phyloP scores from a whole-genome alignment of 2,329 filamentous ascomycete species.

The Laburnicola sp. region DNA sequence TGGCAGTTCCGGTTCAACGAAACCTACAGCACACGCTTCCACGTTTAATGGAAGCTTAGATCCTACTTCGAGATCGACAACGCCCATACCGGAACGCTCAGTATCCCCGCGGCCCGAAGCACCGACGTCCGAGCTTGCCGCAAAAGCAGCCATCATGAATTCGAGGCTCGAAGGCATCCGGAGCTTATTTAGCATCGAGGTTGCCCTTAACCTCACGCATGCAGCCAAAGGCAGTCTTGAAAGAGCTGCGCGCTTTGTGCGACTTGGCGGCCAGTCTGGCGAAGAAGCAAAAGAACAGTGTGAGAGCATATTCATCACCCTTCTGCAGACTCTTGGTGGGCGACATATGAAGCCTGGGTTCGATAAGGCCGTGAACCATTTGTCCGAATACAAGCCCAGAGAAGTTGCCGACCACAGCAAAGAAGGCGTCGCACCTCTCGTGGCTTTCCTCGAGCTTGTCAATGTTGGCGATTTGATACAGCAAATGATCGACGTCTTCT shows the following conservation, averaged over 20 bases:
- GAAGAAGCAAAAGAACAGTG: conserved; percentile 87
- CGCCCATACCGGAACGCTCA: conserved; percentile 47
- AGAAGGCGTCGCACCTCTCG: conserved; percentile 81
- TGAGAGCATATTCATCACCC: conserved; percentile 79
- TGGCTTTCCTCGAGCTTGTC: conserved; percentile 94
- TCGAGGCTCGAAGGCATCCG: conserved; percentile 92
- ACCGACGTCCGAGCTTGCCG: conserved; percentile 87
- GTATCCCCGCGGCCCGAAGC: conserved; percentile 58
- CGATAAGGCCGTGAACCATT: conserved; percentile 85
- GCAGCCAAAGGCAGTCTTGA: conserved; percentile 85
- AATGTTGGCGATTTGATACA: conserved; percentile 98
- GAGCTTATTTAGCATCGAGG: conserved; percentile 92
- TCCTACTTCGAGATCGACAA: conserved; percentile 32
- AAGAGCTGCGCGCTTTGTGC: conserved; percentile 79
- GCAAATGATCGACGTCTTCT: conserved; percentile 99
- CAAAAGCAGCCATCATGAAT: conserved; percentile 97
- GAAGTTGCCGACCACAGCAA: conserved; percentile 73
- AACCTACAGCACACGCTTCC: conserved; percentile 30
- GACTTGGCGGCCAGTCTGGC: conserved; percentile 76
- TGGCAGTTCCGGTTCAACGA: conserved; percentile 42
- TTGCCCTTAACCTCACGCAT: conserved; percentile 87
- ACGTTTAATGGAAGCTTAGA: conserved; percentile 37
- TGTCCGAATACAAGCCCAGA: conserved; percentile 88
- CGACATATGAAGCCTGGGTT: conserved; percentile 92
- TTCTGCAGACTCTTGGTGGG: conserved; percentile 82